Evolutionary conservation across 345 rosid species (phyloP), one percentile per base, ranked within the genome.

Genomic region (Hypericum androsaemum): DNA sequence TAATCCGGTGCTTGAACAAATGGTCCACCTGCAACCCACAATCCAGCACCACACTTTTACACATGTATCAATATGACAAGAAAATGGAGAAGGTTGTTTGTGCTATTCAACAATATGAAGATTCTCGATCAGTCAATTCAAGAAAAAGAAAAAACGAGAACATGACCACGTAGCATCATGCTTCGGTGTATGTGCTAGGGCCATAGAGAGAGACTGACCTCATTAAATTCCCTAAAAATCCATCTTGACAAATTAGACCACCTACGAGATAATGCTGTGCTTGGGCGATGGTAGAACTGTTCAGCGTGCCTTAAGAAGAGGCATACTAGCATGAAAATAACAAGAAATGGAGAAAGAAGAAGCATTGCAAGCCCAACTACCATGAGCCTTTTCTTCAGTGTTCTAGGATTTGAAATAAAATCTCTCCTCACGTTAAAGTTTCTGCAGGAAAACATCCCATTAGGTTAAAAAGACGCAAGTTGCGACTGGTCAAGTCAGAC

Each of bases 221-320:
- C 97, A 60, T 88, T 88, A 64, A 81, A 94, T 73, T 94, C 99
- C 75, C 99, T 80, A 68, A 80, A 84, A 49, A 86, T 82, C 99
- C 99, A 94, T 54, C 69, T 86, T 45, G 99, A 84, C 76, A 88
- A 74, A 77, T 94, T 94, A 57, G 97, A 94, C 99, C 99, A 88
- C 75, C 96, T 80, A 62, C 82, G 80, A 62, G 97, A 88, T 15
- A 92, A 88, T 63, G 99, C 99, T 7, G 97, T 84, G 71, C 87
- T 84, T 37, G 99, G 97, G 77, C 88, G 95, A 72, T 94, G 80
- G 69, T 86, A 94, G 56, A 94, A 86, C 63, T 94, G 97, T 64
- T 88, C 99, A 56, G 97, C 99, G 58, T 94, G 99, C 76, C 88
- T 79, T 58, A 94, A 66, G 74, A 94, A 94, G 63, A 88, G 87